Base-by-base conservation (phyloP, 129 eudicot species). In the Deinandra increscens region DNA sequence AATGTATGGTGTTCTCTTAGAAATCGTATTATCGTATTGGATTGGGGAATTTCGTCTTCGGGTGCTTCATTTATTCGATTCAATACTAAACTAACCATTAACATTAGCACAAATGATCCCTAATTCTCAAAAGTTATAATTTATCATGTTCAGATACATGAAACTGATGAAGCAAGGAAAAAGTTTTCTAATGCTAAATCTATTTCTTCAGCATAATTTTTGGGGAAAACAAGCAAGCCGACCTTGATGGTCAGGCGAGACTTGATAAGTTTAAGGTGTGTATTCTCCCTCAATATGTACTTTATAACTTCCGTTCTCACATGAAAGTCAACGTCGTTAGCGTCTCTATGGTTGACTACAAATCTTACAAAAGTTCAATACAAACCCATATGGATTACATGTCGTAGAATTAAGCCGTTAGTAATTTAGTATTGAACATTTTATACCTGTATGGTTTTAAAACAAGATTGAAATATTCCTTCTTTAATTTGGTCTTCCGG, bases 101-200 rank as follows among this genome's bases (percentile, higher is more conserved):
- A 26, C 31, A 26, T 26, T 26, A 26, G 3, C 31, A 26, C 31
- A 26, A 4, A 44, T 29, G 70, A 42, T 65, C 39, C 50, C 9
- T 17, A 1, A 36, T 65, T 20, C 19, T 18, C 20, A 23, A 22
- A 66, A 23, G 17, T 55, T 55, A 55, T 6, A 12, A 13, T 11
- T 1, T 58, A 38, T 31, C 20, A 26, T 48, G 54, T 60, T 37
- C 82, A 94, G 97, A 66, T 85, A 53, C 90, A 94, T 73, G 99
- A 94, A 84, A 87, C 86, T 22, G 99, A 94, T 75, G 99, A 94
- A 82, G 99, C 99, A 53, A 87, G 99, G 82, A 94, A 87, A 84
- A 94, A 94, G 81, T 94, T 94, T 80, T 81, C 97, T 36, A 94
- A 94, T 75, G 99, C 99, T 18, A 94, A 89, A 68, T 89, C 99